These are phyloP conservation scores for Colletotrichum sidae DNA, from an alignment of 2,329 filamentous ascomycete species.

Conservation along the genomic window DNA sequence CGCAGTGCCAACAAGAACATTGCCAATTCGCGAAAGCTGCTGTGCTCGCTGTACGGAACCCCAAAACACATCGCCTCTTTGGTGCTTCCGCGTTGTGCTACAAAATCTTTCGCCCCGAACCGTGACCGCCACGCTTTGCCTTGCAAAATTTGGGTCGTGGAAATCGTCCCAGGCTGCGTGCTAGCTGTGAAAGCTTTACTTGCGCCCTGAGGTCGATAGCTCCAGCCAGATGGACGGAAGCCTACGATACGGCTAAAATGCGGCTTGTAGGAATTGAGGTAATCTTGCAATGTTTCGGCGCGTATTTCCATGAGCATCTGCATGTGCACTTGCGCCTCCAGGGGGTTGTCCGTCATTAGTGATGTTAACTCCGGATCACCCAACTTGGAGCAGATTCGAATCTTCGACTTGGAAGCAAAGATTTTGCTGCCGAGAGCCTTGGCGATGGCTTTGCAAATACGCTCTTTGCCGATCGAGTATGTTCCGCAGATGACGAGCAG, in stretches of 20 bases:
- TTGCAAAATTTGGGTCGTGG: conserved; percentile 65
- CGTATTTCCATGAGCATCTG: conserved; percentile 95
- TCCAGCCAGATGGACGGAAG: conserved; percentile 95
- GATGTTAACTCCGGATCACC: conserved; percentile 85
- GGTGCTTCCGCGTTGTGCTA: conserved; percentile 86
- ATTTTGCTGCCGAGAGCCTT: conserved; percentile 88
- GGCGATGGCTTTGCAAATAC: conserved; percentile 93
- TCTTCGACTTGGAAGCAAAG: conserved; percentile 85
- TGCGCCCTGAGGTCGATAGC: conserved; percentile 77
- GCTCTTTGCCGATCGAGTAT: conserved; percentile 97
- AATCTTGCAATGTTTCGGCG: conserved; percentile 90
- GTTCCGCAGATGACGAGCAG: conserved; percentile 94
- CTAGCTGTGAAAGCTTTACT: conserved; percentile 65
- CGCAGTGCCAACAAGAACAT: conserved; percentile 90
- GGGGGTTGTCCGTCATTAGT: conserved; percentile 82
- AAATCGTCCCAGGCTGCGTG: conserved; percentile 60
- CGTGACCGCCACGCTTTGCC: conserved; percentile 78
- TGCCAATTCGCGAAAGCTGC: conserved; percentile 91
- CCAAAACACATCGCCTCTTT: conserved; percentile 88
- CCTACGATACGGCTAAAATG: conserved; percentile 90
- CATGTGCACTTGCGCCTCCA: conserved; percentile 96
- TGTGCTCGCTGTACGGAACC: conserved; percentile 96
- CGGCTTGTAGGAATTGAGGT: conserved; percentile 82
- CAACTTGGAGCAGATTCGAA: conserved; percentile 84
- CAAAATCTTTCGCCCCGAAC: conserved; percentile 78